These are phyloP conservation scores for Ogataea hybrid DNA, from an alignment of 1,139 yeast genomes.

Conservation along the genomic window DNA sequence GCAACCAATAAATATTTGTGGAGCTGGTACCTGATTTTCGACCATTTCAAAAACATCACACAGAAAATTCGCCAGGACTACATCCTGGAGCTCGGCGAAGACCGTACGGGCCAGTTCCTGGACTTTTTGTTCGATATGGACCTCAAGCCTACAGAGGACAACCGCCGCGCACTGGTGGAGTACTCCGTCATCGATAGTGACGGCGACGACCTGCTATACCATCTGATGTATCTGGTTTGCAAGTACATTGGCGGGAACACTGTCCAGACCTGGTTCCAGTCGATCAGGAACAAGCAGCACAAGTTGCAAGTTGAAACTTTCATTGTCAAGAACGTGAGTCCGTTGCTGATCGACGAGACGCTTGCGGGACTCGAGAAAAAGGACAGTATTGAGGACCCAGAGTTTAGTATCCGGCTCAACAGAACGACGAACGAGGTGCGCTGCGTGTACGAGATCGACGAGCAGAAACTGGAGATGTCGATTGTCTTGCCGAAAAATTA, in stretches of 20 bases:
- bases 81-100: slow-evolving; percentile 51
- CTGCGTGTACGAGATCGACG: slow-evolving; percentile 79
- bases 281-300: slow-evolving; percentile 54
- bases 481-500: slow-evolving; percentile 68
- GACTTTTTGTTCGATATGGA: slow-evolving; percentile 50
- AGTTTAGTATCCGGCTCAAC: slow-evolving; percentile 62
- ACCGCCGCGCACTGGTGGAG: slow-evolving; percentile 14
- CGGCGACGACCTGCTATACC: slow-evolving; percentile 35
- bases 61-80: slow-evolving; percentile 61
- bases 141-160: slow-evolving; percentile 32
- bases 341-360: slow-evolving; percentile 58
- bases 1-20: slow-evolving; percentile 51
- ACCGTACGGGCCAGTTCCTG: slow-evolving; percentile 46
- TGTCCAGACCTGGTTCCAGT: slow-evolving; percentile 70
- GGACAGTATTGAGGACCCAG: slow-evolving; percentile 45
- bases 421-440: slow-evolving; percentile 65
- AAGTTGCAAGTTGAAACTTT: slow-evolving; percentile 61
- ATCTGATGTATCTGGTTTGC: slow-evolving; percentile 57
- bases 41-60: slow-evolving; percentile 65
- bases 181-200: slow-evolving; percentile 20
- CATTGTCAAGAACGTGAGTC: slow-evolving; percentile 61
- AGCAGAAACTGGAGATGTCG: slow-evolving; percentile 79
- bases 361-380: slow-evolving; percentile 36
- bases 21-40: slow-evolving; percentile 67
- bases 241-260: slow-evolving; percentile 58